A percentile compares a stretch with the other conserved stretches of the same genome.
phyloP scores from a whole-genome alignment of 116 monocot species.

The Zostera marina region DNA sequence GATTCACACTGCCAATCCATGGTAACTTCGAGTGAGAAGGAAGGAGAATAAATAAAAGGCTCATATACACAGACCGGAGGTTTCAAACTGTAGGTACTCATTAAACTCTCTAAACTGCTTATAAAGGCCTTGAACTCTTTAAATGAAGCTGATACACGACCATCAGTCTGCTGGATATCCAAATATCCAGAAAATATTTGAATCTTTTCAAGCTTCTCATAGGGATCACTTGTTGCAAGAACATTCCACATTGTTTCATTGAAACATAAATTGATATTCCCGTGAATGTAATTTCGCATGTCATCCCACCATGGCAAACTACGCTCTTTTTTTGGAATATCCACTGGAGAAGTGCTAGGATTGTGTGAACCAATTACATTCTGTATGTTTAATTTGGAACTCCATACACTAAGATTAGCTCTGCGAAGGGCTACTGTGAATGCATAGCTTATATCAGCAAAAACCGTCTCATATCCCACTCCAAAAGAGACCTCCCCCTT shows the following conservation, averaged over 20 bases:
- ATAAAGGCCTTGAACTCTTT: constrained; percentile 79
- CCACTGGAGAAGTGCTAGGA: constrained; percentile 5
- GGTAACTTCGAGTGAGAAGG: constrained; percentile 60
- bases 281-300: constrained; percentile 91
- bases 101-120: constrained; percentile 71
- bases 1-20: constrained; percentile 98
- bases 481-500: constrained; percentile 88
- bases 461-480: constrained; percentile 91
- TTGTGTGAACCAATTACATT: not conserved
- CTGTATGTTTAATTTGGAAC: not conserved
- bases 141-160: constrained; percentile 51
- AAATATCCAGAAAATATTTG: constrained; percentile 75
- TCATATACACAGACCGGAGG: constrained; percentile 26
- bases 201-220: constrained; percentile 74
- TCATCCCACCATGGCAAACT: constrained; percentile 99
- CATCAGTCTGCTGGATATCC: constrained; percentile 84
- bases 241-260: constrained; percentile 70
- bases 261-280: constrained; percentile 59
- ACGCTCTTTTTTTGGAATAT: constrained; percentile 69
- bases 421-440: constrained; percentile 87
- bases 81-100: constrained; percentile 63
- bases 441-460: constrained; percentile 97
- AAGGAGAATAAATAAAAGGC: constrained; percentile 65
- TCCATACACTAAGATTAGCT: constrained; percentile 59
- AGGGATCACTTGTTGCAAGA: constrained; percentile 87